These are phyloP conservation scores for Haemoproteus tartakovskyi DNA, from an alignment of 169 alveolate species.

Conservation along the genomic window DNA sequence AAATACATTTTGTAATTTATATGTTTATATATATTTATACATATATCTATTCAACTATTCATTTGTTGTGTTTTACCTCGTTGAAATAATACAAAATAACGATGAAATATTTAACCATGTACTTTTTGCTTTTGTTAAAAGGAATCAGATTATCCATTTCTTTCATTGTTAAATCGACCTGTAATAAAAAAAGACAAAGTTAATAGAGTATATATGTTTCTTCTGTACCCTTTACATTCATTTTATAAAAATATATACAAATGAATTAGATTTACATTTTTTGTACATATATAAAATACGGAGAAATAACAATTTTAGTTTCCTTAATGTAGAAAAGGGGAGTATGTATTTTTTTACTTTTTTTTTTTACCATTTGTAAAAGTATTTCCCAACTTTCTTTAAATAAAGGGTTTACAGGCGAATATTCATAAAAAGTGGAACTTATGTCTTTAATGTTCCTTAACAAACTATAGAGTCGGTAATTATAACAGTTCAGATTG, in stretches of 20 bases:
- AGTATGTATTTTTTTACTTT: background rate
- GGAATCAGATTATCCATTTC: constrained; percentile 63
- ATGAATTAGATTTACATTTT: too few species aligned
- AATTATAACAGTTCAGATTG: constrained; percentile 50
- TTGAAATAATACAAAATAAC: constrained; percentile 44
- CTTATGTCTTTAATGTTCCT: constrained; percentile 13
- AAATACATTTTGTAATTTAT: background rate
- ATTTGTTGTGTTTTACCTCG: constrained; percentile 21
- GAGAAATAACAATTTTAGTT: background rate
- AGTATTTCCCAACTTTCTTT: constrained; percentile 42
- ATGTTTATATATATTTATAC: too few species aligned
- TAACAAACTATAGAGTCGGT: constrained; percentile 29
- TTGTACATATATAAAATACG: background rate
- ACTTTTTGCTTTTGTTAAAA: constrained; percentile 35
- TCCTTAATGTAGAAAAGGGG: background rate
- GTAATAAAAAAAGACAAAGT: too few species aligned
- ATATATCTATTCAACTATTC: background rate
- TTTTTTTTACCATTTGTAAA: constrained; percentile 8
- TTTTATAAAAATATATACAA: too few species aligned
- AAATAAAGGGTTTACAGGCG: constrained; percentile 13
- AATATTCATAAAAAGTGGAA: constrained; percentile 15
- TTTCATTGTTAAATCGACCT: constrained; percentile 25
- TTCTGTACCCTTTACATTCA: too few species aligned
- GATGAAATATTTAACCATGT: constrained; percentile 41
- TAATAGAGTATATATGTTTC: too few species aligned